Percentiles rank a stretch among this genome's conserved stretches.
These are phyloP conservation scores for Ceratocystis variospora DNA, from an alignment of 2,329 filamentous ascomycete genomes.

Conservation along the genomic window DNA sequence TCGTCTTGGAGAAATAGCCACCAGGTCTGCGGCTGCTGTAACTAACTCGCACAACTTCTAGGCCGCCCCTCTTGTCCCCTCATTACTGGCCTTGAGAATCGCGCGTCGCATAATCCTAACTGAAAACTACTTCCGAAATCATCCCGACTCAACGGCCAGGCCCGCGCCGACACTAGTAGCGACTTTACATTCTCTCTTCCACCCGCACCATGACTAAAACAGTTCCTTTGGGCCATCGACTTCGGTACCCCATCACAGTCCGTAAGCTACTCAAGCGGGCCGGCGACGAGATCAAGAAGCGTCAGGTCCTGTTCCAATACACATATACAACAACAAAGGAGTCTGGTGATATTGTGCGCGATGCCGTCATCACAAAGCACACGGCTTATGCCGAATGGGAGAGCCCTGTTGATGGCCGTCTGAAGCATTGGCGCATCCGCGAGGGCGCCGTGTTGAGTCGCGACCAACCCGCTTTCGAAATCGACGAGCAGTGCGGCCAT, in stretches of 20 bases:
- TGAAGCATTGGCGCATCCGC: slow-evolving; percentile 62
- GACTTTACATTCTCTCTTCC: too few species aligned
- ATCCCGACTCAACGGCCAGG: too few species aligned
- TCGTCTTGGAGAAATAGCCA: too few species aligned
- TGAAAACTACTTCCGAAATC: too few species aligned
- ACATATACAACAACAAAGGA: slow-evolving; percentile 68
- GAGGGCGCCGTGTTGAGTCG: slow-evolving; percentile 50
- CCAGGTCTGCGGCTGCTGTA: too few species aligned
- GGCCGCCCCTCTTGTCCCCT: too few species aligned
- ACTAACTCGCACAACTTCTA: too few species aligned
- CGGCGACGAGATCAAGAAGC: slow-evolving; percentile 60
- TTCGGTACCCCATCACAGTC: slow-evolving; percentile 89
- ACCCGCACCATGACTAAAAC: slow-evolving; percentile 30
- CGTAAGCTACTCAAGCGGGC: slow-evolving; percentile 65
- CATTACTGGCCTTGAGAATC: too few species aligned
- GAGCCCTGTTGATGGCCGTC: slow-evolving; percentile 65
- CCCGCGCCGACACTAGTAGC: too few species aligned
- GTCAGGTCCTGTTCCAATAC: slow-evolving; percentile 74
- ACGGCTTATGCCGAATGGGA: slow-evolving; percentile 67
- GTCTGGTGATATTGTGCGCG: slow-evolving; percentile 50
- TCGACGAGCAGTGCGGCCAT: slow-evolving; percentile 85
- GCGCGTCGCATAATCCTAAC: too few species aligned
- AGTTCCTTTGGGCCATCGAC: slow-evolving; percentile 43
- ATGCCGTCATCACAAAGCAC: slow-evolving; percentile 50
- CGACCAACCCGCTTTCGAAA: slow-evolving; percentile 50